These are phyloP conservation scores for Kwoniella shivajii DNA, from an alignment of 1,284 basidiomycete species.

Conservation along the genomic window DNA sequence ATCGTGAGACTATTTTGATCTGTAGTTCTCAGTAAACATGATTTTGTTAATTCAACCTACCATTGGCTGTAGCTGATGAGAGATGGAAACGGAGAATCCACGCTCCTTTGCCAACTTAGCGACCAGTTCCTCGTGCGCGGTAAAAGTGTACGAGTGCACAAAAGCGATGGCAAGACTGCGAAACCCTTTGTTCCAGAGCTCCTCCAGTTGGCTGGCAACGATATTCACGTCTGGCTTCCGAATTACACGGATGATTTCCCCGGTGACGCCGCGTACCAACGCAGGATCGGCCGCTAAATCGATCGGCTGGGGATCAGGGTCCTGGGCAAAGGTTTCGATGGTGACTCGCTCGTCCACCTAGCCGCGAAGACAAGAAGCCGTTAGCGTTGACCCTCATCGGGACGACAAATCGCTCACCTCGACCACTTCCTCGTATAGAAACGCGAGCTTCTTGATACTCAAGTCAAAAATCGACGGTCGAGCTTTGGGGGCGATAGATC, in stretches of 20 bases:
- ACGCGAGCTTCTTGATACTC: conserved; percentile 47
- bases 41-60: conserved; percentile 21
- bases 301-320: conserved; percentile 18
- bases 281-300: conserved; percentile 24
- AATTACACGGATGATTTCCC: conserved; percentile 86
- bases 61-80: conserved; percentile 40
- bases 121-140: conserved; percentile 40
- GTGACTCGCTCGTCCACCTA: conserved; percentile 60
- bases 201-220: conserved; percentile 36
- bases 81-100: conserved; percentile 42
- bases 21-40: not conserved
- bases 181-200: conserved; percentile 37
- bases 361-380: too few species aligned
- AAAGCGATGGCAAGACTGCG: conserved; percentile 39
- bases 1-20: conserved; percentile 29
- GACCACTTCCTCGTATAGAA: conserved; percentile 24
- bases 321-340: conserved; percentile 30
- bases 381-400: conserved; percentile 12
- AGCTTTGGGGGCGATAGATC: conserved; percentile 11
- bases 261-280: conserved; percentile 49
- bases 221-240: conserved; percentile 58
- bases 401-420: conserved; percentile 27
- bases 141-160: conserved; percentile 42
- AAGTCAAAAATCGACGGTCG: conserved; percentile 53
- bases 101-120: conserved; percentile 36